Evolutionary conservation across 805 yeast species (phyloP).

Genomic region (Phaffomyces antillensis): DNA sequence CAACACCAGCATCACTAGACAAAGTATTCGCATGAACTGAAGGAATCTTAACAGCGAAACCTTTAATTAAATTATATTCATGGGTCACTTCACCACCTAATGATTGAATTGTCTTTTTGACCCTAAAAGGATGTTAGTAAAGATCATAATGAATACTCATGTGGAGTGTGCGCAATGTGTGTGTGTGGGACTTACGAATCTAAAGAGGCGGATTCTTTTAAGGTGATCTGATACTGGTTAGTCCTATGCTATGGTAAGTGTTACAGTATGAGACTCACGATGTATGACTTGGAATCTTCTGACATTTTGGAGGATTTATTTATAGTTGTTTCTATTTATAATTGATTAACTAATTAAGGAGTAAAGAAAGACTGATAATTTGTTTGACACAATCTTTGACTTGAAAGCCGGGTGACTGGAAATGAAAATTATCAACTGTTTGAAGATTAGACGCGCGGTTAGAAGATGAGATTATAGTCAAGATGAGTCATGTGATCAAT

Average conservation of each 20-base stretch:
- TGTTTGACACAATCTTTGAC: too few species aligned
- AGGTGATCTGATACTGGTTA: constrained; percentile 25
- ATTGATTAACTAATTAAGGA: neutral
- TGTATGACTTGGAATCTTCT: constrained; percentile 21
- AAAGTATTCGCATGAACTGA: constrained; percentile 39
- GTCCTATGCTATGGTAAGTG: neutral
- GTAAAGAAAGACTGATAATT: neutral
- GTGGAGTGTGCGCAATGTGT: too few species aligned
- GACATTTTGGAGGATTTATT: constrained; percentile 12
- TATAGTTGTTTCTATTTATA: too few species aligned
- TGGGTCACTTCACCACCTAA: constrained; percentile 57
- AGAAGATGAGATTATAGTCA: too few species aligned
- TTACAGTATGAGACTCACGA: constrained; percentile 12
- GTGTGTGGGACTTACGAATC: constrained; percentile 1
- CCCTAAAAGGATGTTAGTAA: constrained; percentile 20
- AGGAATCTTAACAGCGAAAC: constrained; percentile 56
- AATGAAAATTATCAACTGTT: too few species aligned
- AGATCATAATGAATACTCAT: too few species aligned
- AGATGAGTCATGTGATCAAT: neutral
- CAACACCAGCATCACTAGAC: constrained; percentile 43
- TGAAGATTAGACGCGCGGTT: neutral
- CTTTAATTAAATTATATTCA: constrained; percentile 61
- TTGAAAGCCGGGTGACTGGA: neutral
- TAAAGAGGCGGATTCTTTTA: constrained; percentile 27
- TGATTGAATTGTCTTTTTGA: constrained; percentile 42